Base-by-base conservation (phyloP, 164 flowering plant genomes). In the Berberis vulgaris region DNA sequence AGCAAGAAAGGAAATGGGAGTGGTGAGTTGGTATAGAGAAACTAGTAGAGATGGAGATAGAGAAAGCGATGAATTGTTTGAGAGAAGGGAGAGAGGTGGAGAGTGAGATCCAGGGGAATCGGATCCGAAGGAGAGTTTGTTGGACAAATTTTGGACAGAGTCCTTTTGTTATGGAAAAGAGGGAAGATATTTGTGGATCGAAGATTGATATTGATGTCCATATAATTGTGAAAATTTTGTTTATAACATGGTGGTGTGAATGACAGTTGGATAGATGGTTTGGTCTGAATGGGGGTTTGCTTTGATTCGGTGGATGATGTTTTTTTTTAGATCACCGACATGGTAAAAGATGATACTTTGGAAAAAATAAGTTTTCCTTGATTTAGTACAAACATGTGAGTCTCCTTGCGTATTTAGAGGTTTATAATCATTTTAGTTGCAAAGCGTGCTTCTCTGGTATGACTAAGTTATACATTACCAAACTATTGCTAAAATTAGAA, bases 91-190 rank as follows among this genome's bases (percentile, higher is more conserved):
- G 7, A 7, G 6, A 57, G 26, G 59, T 57, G 43, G 6, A 1
- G 41, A 41, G 66, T 65, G 69, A 71, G 80, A 79, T 79, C 82
- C 78, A 13, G 26, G 0, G 13, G 49, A 60, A 38, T 53, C 43
- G 68, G 61, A 57, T 42, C 6, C 12, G 46, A 38, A 5, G 12
- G 54, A 54, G 49, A 10, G 10, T 38, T 45, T 13, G 60, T 43
- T 57, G 42, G 42, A 41, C 2, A 39, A 57, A 26, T 40, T 11
- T 52, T 12, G 47, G 62, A 59, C 62, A 43, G 2, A n/a, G 38
- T 13, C 38, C 6, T 4, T 13, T 54, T 7, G 54, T 52, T 52
- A 52, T 52, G n/a, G 4, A 10, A 50, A 10, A 3, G 11, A 10
- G n/a, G 54, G 7, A 50, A 26, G n/a, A 10, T 50, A 26, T 50